Evolutionary conservation across 805 yeast genomes (phyloP).

Genomic region (Kluyveromyces aestuarii): DNA sequence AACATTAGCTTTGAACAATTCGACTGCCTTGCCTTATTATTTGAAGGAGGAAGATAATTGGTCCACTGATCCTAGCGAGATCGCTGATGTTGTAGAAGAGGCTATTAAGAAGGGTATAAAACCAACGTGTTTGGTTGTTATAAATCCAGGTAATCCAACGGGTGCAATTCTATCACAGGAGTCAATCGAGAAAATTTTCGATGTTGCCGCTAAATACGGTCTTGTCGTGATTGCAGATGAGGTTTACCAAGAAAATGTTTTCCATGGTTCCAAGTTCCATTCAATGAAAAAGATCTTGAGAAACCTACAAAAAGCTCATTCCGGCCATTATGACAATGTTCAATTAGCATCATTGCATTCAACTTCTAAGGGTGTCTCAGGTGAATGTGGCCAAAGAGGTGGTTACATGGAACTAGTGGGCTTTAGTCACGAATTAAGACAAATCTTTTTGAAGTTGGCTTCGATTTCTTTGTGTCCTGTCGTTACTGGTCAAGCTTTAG

Average conservation of each 20-base stretch:
- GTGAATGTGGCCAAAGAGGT: slow-evolving; percentile 99
- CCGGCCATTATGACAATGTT: slow-evolving; percentile 54
- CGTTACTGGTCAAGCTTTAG: slow-evolving; percentile 87
- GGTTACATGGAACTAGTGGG: slow-evolving; percentile 95
- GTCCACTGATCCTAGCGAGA: slow-evolving; percentile 68
- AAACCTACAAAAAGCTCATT: slow-evolving; percentile 46
- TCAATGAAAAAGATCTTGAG: slow-evolving; percentile 78
- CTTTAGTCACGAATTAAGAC: slow-evolving; percentile 58
- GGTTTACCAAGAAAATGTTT: slow-evolving; percentile 92
- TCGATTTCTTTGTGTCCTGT: slow-evolving; percentile 90
- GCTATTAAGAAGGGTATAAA: slow-evolving; percentile 44
- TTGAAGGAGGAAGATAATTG: slow-evolving; percentile 74
- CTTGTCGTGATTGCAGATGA: slow-evolving; percentile 92
- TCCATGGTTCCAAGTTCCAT: slow-evolving; percentile 60
- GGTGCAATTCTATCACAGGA: slow-evolving; percentile 68
- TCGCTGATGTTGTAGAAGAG: slow-evolving; percentile 43
- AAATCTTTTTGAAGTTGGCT: slow-evolving; percentile 72
- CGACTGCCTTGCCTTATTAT: slow-evolving; percentile 79
- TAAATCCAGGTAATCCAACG: slow-evolving; percentile 98
- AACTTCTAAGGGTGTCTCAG: slow-evolving; percentile 95
- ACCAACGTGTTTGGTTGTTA: slow-evolving; percentile 78
- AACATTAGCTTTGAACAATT: slow-evolving; percentile 73
- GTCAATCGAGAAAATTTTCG: slow-evolving; percentile 62
- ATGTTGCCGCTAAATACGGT: slow-evolving; percentile 77
- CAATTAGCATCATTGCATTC: slow-evolving; percentile 92